Evolutionary conservation across 108 stramenopile genomes (phyloP).

Genomic region (Poteriospumella lacustris): DNA sequence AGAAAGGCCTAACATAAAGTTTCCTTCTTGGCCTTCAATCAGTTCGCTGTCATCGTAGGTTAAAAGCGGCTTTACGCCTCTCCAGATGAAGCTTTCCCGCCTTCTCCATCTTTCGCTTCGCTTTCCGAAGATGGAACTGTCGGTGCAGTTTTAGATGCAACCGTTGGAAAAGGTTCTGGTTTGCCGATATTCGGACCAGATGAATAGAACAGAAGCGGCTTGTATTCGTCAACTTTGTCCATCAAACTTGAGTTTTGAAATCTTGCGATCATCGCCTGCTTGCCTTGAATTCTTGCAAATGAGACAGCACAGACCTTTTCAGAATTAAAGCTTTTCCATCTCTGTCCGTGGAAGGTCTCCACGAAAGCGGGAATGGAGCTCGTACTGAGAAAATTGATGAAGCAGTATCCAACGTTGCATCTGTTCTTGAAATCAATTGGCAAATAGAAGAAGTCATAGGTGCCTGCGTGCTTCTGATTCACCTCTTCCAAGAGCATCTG

Average conservation of each 20-base stretch:
- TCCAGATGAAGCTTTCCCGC: too few species aligned
- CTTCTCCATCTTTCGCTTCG: too few species aligned
- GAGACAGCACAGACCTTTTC: conserved; percentile 97
- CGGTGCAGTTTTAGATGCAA: too few species aligned
- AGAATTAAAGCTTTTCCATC: conserved; percentile 91
- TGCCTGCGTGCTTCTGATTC: conserved; percentile 68
- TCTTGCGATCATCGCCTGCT: conserved; percentile 89
- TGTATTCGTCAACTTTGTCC: conserved; percentile 94
- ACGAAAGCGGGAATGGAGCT: conserved; percentile 80
- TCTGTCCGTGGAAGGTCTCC: conserved; percentile 75
- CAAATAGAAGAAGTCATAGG: conserved; percentile 92
- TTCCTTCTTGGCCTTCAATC: too few species aligned
- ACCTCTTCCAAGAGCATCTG: conserved; percentile 91
- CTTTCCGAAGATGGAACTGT: too few species aligned
- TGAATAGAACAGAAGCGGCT: conserved; percentile 64
- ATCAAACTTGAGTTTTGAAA: conserved; percentile 95
- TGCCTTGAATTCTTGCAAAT: conserved; percentile 97
- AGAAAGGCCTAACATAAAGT: too few species aligned
- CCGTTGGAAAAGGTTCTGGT: conserved; percentile 21
- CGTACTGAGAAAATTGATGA: conserved; percentile 90
- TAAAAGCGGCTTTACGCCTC: too few species aligned
- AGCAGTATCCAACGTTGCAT: conserved; percentile 97
- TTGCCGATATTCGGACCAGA: conserved; percentile 27
- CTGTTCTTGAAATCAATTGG: conserved; percentile 98
- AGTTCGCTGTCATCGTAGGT: too few species aligned